Base-by-base conservation (phyloP, 1,139 yeast genomes). In the Candida freyschussii region DNA sequence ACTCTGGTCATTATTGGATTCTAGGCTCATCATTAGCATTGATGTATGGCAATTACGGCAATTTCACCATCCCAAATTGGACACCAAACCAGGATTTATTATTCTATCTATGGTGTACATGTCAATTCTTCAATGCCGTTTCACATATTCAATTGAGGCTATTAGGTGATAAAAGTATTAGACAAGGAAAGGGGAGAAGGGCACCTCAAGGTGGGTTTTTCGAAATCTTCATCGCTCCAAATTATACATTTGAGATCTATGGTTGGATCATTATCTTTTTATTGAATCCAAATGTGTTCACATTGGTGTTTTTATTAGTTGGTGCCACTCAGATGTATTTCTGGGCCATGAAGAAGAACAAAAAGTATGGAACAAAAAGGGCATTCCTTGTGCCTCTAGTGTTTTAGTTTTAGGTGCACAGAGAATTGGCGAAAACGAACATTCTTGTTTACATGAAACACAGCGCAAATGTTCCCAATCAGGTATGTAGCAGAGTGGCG, bases 1-100 rank as follows among this genome's bases (percentile, higher is more conserved):
- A 91, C 65, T 80, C 89, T 23, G 67, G 72, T 44, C 96, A 91
- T 58, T 91, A 91, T 63, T 89, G 97, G 96, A 56, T 85, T 19
- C 65, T 91, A 43, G 81, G 91, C 27, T 97, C 97, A 2, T 56
- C 83, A 21, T 67, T 76, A 45, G 67, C 84, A 33, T 75, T 86
- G 4, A 75, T 69, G 47, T 80, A 83, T 44, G 67, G 78, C 28
- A 89, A 84, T 43, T 75, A 81, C 5, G 93, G 94, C 4, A 36
- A 46, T 27, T 44, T 54, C 22, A 51, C 53, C 32, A 52, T 56
- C 33, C 44, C 54, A 8, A 26, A 27, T 11, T 27, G 35, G 21
- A 27, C 28, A 8, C 37, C 37, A 12, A 26, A 29, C n/a, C 30
- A 17, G 6, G 31, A 40, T 9, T 39, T 33, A 22, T 57, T 73